Conservation (phyloP, 208 protist genomes). For the Trypanosoma mega region DNA sequence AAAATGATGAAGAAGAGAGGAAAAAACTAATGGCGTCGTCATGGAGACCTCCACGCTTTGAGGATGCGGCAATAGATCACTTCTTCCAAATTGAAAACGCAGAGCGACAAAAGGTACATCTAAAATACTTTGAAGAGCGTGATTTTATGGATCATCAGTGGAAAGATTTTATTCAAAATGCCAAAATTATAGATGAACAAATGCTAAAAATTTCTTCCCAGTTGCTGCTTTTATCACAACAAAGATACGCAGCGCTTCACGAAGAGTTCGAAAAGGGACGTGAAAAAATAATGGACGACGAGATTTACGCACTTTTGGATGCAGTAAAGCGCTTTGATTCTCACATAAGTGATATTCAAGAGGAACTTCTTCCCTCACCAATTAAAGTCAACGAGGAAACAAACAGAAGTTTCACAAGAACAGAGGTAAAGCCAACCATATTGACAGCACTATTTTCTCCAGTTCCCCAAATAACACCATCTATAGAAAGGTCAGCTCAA, state of each 20-base stretch:
- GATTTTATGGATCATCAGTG: neutral
- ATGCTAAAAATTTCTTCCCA: neutral
- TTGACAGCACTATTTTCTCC: too few species aligned
- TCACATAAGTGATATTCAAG: neutral
- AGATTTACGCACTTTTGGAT: slow-evolving; percentile 23
- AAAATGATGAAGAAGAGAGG: neutral
- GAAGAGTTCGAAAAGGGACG: neutral
- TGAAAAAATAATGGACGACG: slow-evolving; percentile 20
- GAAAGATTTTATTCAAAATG: too few species aligned
- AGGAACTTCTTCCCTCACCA: neutral
- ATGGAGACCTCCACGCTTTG: too few species aligned
- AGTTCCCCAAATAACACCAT: too few species aligned
- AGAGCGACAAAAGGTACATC: neutral
- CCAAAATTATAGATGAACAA: too few species aligned
- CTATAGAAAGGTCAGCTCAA: too few species aligned
- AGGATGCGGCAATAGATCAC: too few species aligned
- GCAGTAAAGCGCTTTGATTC: slow-evolving; percentile 1
- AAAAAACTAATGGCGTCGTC: neutral
- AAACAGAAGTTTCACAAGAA: too few species aligned
- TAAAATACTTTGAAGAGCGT: neutral
- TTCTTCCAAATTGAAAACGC: slow-evolving; percentile 4
- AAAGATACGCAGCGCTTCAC: too few species aligned
- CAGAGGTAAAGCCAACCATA: too few species aligned
- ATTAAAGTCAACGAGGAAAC: neutral
- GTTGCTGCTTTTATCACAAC: neutral